phyloP scores from a whole-genome alignment of 768 basidiomycete genomes.

The Naganishia antarctica region DNA sequence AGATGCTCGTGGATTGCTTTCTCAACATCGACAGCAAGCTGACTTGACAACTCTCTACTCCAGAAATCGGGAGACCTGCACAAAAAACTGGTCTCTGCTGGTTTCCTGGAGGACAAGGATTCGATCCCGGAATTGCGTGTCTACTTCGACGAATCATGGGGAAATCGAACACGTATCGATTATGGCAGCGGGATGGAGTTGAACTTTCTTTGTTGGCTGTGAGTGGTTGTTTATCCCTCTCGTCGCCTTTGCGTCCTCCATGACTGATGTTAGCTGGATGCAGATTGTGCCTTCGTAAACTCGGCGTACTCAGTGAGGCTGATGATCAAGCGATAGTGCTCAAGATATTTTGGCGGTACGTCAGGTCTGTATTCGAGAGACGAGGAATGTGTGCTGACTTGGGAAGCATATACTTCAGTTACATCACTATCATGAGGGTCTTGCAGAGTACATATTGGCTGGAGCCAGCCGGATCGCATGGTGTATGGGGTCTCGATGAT shows the following conservation, averaged over 20 bases:
- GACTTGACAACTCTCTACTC: not conserved
- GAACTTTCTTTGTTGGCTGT: slow-evolving; percentile 97
- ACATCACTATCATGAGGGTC: slow-evolving; percentile 55
- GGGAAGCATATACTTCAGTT: slow-evolving; percentile 34
- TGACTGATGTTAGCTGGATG: not conserved
- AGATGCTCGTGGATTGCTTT: slow-evolving; percentile 31
- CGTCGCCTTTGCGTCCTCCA: too few species aligned
- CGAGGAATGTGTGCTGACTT: too few species aligned
- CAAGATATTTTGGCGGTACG: slow-evolving; percentile 80
- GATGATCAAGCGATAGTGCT: slow-evolving; percentile 75
- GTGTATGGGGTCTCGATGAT: slow-evolving; percentile 96
- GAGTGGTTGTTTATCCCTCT: too few species aligned
- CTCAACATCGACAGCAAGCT: slow-evolving; percentile 1
- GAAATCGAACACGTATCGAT: slow-evolving; percentile 83
- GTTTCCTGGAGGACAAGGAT: not conserved
- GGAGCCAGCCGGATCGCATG: slow-evolving; percentile 94
- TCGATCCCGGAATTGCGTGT: slow-evolving; percentile 53
- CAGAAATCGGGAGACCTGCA: slow-evolving; percentile 3
- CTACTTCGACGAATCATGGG: slow-evolving; percentile 87
- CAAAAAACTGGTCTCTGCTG: not conserved
- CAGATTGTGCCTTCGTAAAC: slow-evolving; percentile 75
- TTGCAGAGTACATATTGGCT: slow-evolving; percentile 67
- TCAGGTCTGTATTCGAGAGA: too few species aligned
- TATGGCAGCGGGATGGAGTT: slow-evolving; percentile 99
- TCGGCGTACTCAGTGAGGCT: slow-evolving; percentile 60